A percentile compares a stretch with the other conserved stretches of the same genome.
phyloP scores from a whole-genome alignment of 1,284 basidiomycete genomes.

The Sporisorium reilianum region DNA sequence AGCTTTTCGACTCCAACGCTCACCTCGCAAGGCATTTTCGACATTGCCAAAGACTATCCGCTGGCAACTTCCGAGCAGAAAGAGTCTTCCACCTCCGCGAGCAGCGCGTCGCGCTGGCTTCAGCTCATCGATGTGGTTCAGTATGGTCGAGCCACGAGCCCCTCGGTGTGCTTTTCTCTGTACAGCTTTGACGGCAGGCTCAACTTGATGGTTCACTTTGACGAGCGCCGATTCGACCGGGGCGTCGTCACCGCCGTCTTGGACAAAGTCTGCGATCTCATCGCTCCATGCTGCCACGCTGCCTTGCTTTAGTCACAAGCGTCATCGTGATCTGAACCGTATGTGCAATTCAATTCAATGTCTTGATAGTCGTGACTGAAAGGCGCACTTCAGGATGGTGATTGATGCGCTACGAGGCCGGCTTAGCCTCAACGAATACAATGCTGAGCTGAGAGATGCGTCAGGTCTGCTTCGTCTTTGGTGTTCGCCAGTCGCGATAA shows the following conservation, averaged over 20 bases:
- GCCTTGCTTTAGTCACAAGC: neutral
- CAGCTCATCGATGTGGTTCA: neutral
- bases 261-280: neutral
- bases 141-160: neutral
- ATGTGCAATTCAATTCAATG: neutral
- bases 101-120: neutral
- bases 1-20: conserved; percentile 1
- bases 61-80: neutral
- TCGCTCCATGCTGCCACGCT: neutral
- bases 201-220: neutral
- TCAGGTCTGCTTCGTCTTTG: neutral
- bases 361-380: neutral
- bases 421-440: neutral
- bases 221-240: neutral
- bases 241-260: neutral
- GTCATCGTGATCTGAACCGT: too few relatives aligned
- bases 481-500: neutral
- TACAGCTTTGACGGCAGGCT: conserved; percentile 1
- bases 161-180: neutral
- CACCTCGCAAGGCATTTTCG: neutral
- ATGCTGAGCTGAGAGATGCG: neutral
- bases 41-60: neutral
- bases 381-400: too few relatives aligned
- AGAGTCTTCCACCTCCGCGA: neutral
- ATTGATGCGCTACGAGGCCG: too few relatives aligned